Evolutionary conservation across 139 green algal species (phyloP).

Genomic region (Gonium pectorale): DNA sequence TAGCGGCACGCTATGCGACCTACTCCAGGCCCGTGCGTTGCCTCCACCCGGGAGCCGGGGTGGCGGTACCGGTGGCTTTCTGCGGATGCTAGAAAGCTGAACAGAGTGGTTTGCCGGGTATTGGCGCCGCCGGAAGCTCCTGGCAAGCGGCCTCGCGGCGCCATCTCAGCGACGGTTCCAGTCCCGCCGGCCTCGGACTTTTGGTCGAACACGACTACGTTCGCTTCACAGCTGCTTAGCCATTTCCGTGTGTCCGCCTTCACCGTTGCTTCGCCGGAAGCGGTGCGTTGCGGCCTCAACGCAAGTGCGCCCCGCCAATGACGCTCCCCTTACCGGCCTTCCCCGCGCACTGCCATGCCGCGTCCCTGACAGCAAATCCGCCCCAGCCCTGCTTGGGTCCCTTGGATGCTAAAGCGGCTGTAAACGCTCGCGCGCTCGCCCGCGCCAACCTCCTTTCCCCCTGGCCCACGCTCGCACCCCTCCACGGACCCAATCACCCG

Average conservation of each 20-base stretch:
- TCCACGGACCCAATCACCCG: too few relatives aligned
- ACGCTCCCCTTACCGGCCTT: not conserved
- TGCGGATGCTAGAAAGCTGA: too few relatives aligned
- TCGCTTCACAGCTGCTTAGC: not conserved
- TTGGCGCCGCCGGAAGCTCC: conserved; percentile 26
- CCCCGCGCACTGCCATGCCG: too few relatives aligned
- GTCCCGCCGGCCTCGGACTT: not conserved
- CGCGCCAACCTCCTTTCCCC: not conserved
- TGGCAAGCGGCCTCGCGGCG: conserved; percentile 8
- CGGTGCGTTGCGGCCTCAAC: not conserved
- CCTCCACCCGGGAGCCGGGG: too few relatives aligned
- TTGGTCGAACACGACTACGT: conserved; percentile 11
- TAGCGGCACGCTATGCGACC: too few relatives aligned
- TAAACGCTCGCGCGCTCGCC: not conserved
- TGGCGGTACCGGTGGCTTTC: too few relatives aligned
- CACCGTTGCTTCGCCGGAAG: not conserved
- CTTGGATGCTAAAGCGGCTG: not conserved
- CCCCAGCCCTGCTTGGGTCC: not conserved
- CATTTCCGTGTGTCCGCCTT: conserved; percentile 12
- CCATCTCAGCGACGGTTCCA: not conserved
- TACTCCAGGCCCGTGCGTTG: too few relatives aligned
- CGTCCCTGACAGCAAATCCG: not conserved
- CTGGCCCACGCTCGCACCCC: too few relatives aligned
- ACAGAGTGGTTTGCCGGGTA: not conserved
- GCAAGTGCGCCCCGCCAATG: not conserved